Conservation (phyloP, 768 basidiomycete genomes). For the Saitozyma podzolica region DNA sequence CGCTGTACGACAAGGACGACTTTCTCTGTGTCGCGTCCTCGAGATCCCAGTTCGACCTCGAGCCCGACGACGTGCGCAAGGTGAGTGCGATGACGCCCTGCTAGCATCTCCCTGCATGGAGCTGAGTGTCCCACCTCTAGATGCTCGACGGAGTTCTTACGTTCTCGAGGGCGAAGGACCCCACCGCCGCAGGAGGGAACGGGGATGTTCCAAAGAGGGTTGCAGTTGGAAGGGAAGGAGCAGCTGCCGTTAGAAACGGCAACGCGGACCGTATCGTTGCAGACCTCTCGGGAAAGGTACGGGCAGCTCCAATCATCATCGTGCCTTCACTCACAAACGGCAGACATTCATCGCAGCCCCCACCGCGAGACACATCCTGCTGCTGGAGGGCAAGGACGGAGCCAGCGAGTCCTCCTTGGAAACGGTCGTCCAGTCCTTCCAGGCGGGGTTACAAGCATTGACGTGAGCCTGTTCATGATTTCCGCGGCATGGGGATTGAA, state of each 20-base stretch:
- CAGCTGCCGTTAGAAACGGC: constrained; percentile 16
- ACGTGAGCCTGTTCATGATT: constrained; percentile 16
- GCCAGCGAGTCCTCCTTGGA: constrained; percentile 17
- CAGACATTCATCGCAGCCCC: constrained; percentile 26
- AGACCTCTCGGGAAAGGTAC: constrained; percentile 21
- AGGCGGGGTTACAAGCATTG: constrained; percentile 21
- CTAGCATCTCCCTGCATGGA: neutral
- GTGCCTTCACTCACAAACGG: neutral
- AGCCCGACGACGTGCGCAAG: constrained; percentile 28
- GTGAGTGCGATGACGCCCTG: constrained; percentile 1
- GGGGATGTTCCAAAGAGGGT: constrained; percentile 17
- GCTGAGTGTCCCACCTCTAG: neutral
- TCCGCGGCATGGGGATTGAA: no score
- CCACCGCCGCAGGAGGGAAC: constrained; percentile 24
- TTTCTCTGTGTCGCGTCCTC: constrained; percentile 29
- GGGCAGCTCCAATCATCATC: neutral
- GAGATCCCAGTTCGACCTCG: constrained; percentile 19
- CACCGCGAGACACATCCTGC: constrained; percentile 21
- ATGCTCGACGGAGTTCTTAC: constrained; percentile 23
- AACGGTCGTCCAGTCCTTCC: constrained; percentile 20
- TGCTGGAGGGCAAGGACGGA: constrained; percentile 20
- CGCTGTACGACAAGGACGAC: constrained; percentile 20
- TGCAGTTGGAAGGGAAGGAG: constrained; percentile 21
- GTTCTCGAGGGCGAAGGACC: constrained; percentile 22
- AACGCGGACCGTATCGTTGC: constrained; percentile 24